Evolutionary conservation across 2,329 filamentous ascomycete species (phyloP), one percentile per base, ranked within the genome.

Genomic region (Colletotrichum sp.): DNA sequence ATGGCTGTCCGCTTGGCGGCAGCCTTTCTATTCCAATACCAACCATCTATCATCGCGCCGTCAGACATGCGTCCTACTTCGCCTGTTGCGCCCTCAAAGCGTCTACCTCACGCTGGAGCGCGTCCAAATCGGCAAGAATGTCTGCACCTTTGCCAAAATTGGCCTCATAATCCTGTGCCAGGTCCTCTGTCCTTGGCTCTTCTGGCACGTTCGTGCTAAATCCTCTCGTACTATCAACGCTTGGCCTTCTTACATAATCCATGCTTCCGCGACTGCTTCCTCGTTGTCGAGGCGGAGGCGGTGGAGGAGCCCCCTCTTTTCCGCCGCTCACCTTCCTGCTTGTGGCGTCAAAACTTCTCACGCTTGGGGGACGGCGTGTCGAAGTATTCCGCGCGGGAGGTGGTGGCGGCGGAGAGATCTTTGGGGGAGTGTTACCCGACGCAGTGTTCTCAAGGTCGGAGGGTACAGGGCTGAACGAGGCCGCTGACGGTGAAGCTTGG

Each of bases 81-180:
- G 81, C 83, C 62, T 84, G 85, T 78, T 84, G 85, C 9, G 85
- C 88, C 79, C 90, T 86, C 60, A 94, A 81, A 6, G 91, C 93
- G 84, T 96, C 94, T 52, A 96, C 94, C 81, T 96, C 95, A 81
- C 90, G 90, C 84, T 95, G 94, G 77, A 96, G 84, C 26, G 92
- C 92, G 63, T 91, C 90, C 71, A 96, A 84, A 82, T 96, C 94
- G 2, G 93, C 93, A 78, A 96, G 84, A 75, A 96, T 95, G 80
- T 94, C 91, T 57, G 86, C 78, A 72, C 87, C 81, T 81, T 87
- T 81, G 79, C 84, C 82, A 30, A 62, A 79, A 34, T 82, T 74
- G 36, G 82, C 60, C 75, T 79, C 39, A 77, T 72, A 67, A 18
- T n/a, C 79, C 76, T 70, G 79, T 65, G 16, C 68, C 49, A 74